Percentiles rank a stretch among this genome's conserved stretches.
Conservation (phyloP, 441 rosid species). For the Arabidopsis hybrid region DNA sequence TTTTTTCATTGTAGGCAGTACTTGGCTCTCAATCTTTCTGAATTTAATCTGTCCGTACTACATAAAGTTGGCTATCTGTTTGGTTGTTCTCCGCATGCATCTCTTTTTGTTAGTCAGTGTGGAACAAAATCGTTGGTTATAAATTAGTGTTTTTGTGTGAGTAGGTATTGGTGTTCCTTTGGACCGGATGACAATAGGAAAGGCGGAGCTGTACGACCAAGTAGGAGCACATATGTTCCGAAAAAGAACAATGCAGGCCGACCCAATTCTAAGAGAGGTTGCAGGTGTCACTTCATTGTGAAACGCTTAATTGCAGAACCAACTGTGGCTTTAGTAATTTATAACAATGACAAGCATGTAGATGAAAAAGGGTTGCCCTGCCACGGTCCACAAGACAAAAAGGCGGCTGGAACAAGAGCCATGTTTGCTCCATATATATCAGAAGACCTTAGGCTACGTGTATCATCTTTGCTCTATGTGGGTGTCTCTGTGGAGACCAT, state of each 20-base stretch:
- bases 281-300: constrained; percentile 94
- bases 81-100: background rate
- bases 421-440: constrained; percentile 98
- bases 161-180: constrained; percentile 97
- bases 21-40: background rate
- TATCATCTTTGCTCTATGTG: constrained; percentile 73
- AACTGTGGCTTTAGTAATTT: constrained; percentile 78
- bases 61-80: background rate
- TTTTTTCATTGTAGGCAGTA: background rate
- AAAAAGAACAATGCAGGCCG: constrained; percentile 91
- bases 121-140: background rate
- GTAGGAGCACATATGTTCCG: constrained; percentile 75
- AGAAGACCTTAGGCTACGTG: constrained; percentile 91
- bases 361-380: constrained; percentile 91
- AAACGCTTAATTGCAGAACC: constrained; percentile 91
- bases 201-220: constrained; percentile 85
- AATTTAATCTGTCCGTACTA: background rate
- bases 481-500: constrained; percentile 96
- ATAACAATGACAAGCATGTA: constrained; percentile 83
- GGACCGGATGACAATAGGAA: constrained; percentile 94
- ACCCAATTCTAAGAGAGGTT: constrained; percentile 91
- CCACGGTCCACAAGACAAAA: constrained; percentile 93
- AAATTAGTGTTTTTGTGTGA: constrained; percentile 31
- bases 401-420: constrained; percentile 92
- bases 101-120: background rate